These are phyloP conservation scores for Fraxinus sp. DNA, from an alignment of 305 asterid species.

Conservation along the genomic window DNA sequence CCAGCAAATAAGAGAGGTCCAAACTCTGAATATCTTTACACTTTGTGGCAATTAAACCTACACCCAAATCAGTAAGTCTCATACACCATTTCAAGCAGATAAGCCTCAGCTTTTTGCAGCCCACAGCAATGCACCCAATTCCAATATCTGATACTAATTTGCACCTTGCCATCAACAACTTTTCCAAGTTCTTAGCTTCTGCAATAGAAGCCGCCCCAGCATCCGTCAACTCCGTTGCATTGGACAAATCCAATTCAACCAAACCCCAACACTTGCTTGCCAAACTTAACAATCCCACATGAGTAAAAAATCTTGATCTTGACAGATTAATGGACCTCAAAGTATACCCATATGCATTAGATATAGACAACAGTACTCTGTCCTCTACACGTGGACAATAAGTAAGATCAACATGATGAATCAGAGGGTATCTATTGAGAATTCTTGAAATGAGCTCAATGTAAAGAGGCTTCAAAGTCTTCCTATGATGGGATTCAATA, in stretches of 20 bases:
- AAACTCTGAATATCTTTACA: conserved; percentile 32
- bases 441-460: conserved; percentile 12
- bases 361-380: conserved; percentile 7
- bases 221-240: conserved; percentile 40
- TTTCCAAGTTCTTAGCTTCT: conserved; percentile 40
- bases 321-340: conserved; percentile 35
- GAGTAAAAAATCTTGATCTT: conserved; percentile 32
- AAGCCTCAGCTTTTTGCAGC: conserved; percentile 37
- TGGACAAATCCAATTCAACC: conserved; percentile 36
- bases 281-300: conserved; percentile 30
- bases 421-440: conserved; percentile 22
- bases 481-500: conserved; percentile 37
- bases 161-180: conserved; percentile 36
- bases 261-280: conserved; percentile 31
- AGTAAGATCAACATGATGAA: conserved; percentile 30
- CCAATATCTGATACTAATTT: conserved; percentile 39
- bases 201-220: conserved; percentile 33
- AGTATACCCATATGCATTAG: conserved; percentile 16
- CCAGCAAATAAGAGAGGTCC: conserved; percentile 37
- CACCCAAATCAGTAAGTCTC: conserved; percentile 40
- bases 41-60: conserved; percentile 40
- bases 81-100: conserved; percentile 42
- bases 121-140: conserved; percentile 45
- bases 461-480: conserved; percentile 27
- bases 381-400: conserved; percentile 31